phyloP scores from a whole-genome alignment of 257 asterid genomes.

The Nyctanthes arbortristis region DNA sequence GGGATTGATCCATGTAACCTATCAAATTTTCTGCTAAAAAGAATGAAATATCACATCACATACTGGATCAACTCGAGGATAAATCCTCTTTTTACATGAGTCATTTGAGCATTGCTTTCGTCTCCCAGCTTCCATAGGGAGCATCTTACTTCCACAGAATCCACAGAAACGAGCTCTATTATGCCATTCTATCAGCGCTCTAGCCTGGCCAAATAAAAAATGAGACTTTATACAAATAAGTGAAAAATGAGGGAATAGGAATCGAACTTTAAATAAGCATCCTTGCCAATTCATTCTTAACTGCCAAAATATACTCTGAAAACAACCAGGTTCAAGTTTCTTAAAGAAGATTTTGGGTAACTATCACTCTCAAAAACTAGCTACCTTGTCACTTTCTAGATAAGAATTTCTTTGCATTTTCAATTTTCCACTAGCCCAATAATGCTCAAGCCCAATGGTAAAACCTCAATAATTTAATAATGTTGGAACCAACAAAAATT shows the following conservation, averaged over 20 bases:
- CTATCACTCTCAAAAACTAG: not conserved
- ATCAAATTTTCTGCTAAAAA: conserved; percentile 1
- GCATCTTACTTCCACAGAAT: conserved; percentile 62
- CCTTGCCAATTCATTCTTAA: not conserved
- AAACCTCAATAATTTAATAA: too few species aligned
- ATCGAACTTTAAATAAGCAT: not conserved
- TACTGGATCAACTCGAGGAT: conserved; percentile 98
- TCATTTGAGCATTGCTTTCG: conserved; percentile 81
- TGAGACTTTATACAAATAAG: not conserved
- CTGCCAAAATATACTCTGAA: not conserved
- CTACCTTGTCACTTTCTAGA: not conserved
- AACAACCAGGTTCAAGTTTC: not conserved
- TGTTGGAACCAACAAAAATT: too few species aligned
- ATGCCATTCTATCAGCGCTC: conserved; percentile 95
- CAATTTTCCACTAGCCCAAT: not conserved
- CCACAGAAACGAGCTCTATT: conserved; percentile 77
- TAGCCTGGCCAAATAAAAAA: conserved; percentile 54
- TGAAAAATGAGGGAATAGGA: not conserved
- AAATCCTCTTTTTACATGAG: conserved; percentile 72
- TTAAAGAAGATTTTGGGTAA: not conserved
- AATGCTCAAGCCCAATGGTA: not conserved
- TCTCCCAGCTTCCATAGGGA: conserved; percentile 87
- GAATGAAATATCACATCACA: conserved; percentile 24
- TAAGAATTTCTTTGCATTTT: not conserved
- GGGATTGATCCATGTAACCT: conserved; percentile 5